A percentile compares a stretch with the other conserved stretches of the same genome.
Evolutionary conservation across 306 rosid species (phyloP).

Genomic region (Glycine latifolia): DNA sequence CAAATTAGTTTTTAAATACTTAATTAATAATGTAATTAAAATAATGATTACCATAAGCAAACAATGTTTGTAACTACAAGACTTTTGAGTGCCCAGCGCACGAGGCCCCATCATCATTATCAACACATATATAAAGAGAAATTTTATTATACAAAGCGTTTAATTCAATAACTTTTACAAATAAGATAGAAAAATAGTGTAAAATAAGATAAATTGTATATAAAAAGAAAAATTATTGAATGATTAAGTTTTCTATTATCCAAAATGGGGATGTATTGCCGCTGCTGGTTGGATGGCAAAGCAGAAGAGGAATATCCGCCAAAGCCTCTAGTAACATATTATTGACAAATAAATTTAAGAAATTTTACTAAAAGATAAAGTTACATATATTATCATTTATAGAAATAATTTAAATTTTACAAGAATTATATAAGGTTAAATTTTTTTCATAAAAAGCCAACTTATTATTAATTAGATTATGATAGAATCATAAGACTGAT

Average conservation of each 20-base stretch:
- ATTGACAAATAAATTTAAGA: not conserved
- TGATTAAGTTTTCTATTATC: not conserved
- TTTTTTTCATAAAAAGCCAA: not conserved
- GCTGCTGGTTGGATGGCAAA: not conserved
- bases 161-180: not conserved
- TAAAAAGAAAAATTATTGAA: not conserved
- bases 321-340: not conserved
- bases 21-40: not conserved
- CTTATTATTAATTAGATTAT: too few relatives aligned
- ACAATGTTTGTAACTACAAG: not conserved
- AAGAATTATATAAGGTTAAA: not conserved
- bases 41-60: not conserved
- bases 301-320: not conserved
- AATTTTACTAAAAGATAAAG: not conserved
- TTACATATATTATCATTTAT: too few relatives aligned
- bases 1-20: not conserved
- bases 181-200: not conserved
- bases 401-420: not conserved
- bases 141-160: not conserved
- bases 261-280: not conserved
- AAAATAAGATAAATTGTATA: not conserved
- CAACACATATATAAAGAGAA: not conserved
- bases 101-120: not conserved
- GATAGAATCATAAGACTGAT: too few relatives aligned
- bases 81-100: too few relatives aligned